Base-by-base conservation (phyloP, 805 yeast genomes). In the Torulaspora delbrueckii region DNA sequence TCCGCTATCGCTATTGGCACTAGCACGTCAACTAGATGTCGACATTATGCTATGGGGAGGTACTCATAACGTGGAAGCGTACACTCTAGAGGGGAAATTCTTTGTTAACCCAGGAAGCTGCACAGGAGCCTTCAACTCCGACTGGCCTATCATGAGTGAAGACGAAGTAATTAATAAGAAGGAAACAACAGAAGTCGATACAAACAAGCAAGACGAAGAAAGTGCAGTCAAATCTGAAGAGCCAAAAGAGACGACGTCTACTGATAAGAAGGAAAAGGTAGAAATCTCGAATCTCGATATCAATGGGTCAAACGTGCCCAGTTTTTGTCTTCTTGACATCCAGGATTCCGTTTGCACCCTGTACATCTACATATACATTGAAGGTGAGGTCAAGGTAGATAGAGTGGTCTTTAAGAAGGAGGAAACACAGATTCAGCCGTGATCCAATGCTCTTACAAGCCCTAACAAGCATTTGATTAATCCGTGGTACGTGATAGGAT, bases 61-160 rank as follows among this genome's bases (percentile, higher is more conserved):
- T 0, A 84, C 96, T 1, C 96, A 88, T 62, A 79, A 81, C 53
- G 95, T 88, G 4, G 98, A 91, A 60, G 96, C 97, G 0, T 91
- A 89, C 59, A 86, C 93, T 8, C 69, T 90, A 47, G 98, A 89
- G 53, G 95, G 95, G 18, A 87, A 86, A 66, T 87, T 90, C 63
- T 93, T 93, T 59, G 76, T 93, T n/a, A 91, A 87, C 63, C 98
- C 99, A 0, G 99, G 99, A 0, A 84, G 95, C 60, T 95, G 95
- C 34, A 90, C 97, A 0, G 99, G 99, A 22, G 96, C 97, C 0
- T 79, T 76, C 53, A 75, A 76, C 35, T 76, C 85, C 26, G 83
- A 81, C 57, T 79, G 81, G 68, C 81, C 81, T 4, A 54, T 65
- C 23, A 58, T 56, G 1, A 63, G 63, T 26, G 66, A 65, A 22